Evolutionary conservation across 2,329 filamentous ascomycete species (phyloP).

Genomic region (Aureobasidium sp.): DNA sequence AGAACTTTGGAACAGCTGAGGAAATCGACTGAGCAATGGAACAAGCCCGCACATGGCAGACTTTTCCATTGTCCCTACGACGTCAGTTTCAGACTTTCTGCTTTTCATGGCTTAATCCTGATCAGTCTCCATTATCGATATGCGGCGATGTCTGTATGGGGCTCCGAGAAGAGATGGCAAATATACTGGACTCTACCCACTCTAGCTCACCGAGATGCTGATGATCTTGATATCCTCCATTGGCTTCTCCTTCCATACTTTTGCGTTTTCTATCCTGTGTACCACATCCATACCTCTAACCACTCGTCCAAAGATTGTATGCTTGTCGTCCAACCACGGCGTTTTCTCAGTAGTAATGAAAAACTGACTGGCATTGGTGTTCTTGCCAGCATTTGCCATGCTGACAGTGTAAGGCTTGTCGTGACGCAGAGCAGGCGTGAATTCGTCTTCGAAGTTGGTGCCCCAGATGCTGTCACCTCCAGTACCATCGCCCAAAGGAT

Average conservation of each 20-base stretch:
- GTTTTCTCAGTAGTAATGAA: conserved; percentile 98
- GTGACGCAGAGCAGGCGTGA: conserved; percentile 71
- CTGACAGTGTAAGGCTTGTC: conserved; percentile 94
- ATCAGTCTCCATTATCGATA: background rate
- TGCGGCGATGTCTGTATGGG: background rate
- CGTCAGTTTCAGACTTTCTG: background rate
- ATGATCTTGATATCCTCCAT: conserved; percentile 97
- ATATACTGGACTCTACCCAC: background rate
- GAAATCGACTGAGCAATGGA: too few species aligned
- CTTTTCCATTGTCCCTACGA: background rate
- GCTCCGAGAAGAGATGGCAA: background rate
- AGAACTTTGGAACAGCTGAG: too few species aligned
- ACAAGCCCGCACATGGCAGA: background rate
- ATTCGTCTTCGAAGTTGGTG: conserved; percentile 87
- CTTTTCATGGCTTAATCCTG: background rate
- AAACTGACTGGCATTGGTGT: conserved; percentile 94
- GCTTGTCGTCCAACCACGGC: conserved; percentile 91
- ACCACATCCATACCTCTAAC: conserved; percentile 89
- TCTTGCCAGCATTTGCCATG: conserved; percentile 95
- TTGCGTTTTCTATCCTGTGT: conserved; percentile 87
- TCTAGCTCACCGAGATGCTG: conserved; percentile 52
- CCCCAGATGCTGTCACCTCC: conserved; percentile 91
- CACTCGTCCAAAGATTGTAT: conserved; percentile 90
- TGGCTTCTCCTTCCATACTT: conserved; percentile 84
- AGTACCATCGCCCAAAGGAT: conserved; percentile 80